These are phyloP conservation scores for Fraxinus albicans DNA, from an alignment of 305 asterid species.

Conservation along the genomic window DNA sequence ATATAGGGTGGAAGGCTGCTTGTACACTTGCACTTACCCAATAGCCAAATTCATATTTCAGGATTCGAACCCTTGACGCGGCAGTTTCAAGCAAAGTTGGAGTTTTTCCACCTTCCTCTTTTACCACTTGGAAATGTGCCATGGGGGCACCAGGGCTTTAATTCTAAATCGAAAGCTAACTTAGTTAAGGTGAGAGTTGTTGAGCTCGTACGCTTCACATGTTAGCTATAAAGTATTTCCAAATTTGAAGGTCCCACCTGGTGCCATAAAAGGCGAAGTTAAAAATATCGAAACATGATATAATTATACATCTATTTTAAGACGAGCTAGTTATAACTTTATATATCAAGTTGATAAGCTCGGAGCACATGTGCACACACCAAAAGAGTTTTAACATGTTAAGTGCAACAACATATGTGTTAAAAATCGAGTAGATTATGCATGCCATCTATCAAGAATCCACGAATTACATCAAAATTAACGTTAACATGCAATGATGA, in stretches of 20 bases:
- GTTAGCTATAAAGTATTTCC: not conserved
- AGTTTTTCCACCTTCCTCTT: no score
- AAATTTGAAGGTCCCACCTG: not conserved
- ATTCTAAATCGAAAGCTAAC: not conserved
- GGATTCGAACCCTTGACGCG: no score
- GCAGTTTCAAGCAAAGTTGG: no score
- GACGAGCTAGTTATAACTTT: not conserved
- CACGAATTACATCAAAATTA: not conserved
- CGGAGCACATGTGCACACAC: not conserved
- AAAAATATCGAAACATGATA: not conserved
- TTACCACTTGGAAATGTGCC: no score
- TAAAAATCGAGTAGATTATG: not conserved
- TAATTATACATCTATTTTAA: not conserved
- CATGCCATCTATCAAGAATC: not conserved
- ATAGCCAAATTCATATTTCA: no score
- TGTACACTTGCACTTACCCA: no score
- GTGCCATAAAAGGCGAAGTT: not conserved
- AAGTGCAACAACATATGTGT: not conserved
- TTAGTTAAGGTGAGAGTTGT: no score
- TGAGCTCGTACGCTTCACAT: not conserved
- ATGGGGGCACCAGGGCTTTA: no score
- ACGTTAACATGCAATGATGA: not conserved
- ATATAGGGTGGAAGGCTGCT: no score
- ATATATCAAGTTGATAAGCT: not conserved
- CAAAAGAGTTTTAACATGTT: not conserved